Evolutionary conservation across 2,329 filamentous ascomycete species (phyloP), one percentile per base, ranked within the genome.

Genomic region (Sporothrix pallida): DNA sequence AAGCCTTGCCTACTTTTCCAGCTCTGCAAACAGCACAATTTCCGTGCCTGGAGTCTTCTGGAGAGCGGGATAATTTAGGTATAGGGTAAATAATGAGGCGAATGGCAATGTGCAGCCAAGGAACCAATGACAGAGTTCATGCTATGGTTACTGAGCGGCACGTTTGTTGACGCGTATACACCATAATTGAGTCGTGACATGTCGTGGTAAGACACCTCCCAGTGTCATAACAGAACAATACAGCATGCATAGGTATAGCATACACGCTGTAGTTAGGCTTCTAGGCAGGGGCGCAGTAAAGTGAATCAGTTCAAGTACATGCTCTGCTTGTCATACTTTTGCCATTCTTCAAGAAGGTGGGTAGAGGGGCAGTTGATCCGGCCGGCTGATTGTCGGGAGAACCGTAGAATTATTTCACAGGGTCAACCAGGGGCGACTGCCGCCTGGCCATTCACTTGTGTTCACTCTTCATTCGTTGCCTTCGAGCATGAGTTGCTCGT

Each of bases 361-460:
- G 20, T 23, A 31, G 46, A 50, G 15, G 20, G 44, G 44, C 23
- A 37, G 56, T 58, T 56, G 52, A 31, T 72, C 58, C 58, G 46
- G 46, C 60, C 60, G 71, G 71, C 46, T 72, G 71, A 67, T 72
- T 26, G 42, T 42, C 5, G 4, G 10, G 20, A 31, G 44, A 50
- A 50, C 63, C 63, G 31, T 50, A 37, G 8, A 31, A 48, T 26
- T 9, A 20, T n/a, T 60, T n/a, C 20, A 26, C 15, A 44, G 50
- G n/a, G n/a, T 48, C 52, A 31, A 31, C 46, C 44, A 31, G 26
- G 44, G 20, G 42, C 2, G 12, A 31, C 23, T 48, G 20, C 63
- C 44, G 44, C 20, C 44, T 68, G 20, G 12, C 63, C 63, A 42
- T n/a, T 44, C 17, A 37, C 31, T 7, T 37, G 31, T 37, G 31